A percentile compares a stretch with the other conserved stretches of the same genome.
Evolutionary conservation across 164 flowering plant species (phyloP).

Genomic region (Piper betle): DNA sequence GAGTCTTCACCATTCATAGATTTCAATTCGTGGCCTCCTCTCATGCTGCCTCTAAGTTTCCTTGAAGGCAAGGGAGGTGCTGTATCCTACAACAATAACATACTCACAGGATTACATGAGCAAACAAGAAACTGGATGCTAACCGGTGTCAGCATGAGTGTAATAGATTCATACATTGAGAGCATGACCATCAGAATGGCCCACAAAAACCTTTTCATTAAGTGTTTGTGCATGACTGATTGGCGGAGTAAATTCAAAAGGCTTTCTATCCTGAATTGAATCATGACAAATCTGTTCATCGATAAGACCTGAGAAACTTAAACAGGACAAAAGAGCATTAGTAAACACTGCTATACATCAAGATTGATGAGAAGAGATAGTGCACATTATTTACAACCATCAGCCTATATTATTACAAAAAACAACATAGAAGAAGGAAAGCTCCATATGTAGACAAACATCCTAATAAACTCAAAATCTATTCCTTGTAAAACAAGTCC

Average conservation of each 20-base stretch:
- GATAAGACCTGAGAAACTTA: slow-evolving; percentile 86
- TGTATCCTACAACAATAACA: slow-evolving; percentile 33
- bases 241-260: slow-evolving; percentile 22
- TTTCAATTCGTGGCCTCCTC: slow-evolving; percentile 22
- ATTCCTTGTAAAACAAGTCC: too few relatives aligned
- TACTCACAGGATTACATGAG: not conserved
- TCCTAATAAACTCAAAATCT: too few relatives aligned
- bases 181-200: slow-evolving; percentile 17
- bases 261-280: slow-evolving; percentile 25
- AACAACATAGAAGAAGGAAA: too few relatives aligned
- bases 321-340: slow-evolving; percentile 45
- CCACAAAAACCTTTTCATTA: slow-evolving; percentile 15
- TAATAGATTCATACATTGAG: slow-evolving; percentile 25
- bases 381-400: not conserved
- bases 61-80: slow-evolving; percentile 26
- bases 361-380: not conserved
- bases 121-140: not conserved
- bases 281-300: slow-evolving; percentile 31
- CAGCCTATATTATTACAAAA: too few relatives aligned
- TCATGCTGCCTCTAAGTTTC: slow-evolving; percentile 53
- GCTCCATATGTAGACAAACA: too few relatives aligned
- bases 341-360: slow-evolving; percentile 11
- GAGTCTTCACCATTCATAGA: slow-evolving; percentile 28
- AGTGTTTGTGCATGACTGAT: slow-evolving; percentile 23
- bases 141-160: not conserved